Evolutionary conservation across 805 yeast species (phyloP).

Genomic region (Teunomyces kruisii): DNA sequence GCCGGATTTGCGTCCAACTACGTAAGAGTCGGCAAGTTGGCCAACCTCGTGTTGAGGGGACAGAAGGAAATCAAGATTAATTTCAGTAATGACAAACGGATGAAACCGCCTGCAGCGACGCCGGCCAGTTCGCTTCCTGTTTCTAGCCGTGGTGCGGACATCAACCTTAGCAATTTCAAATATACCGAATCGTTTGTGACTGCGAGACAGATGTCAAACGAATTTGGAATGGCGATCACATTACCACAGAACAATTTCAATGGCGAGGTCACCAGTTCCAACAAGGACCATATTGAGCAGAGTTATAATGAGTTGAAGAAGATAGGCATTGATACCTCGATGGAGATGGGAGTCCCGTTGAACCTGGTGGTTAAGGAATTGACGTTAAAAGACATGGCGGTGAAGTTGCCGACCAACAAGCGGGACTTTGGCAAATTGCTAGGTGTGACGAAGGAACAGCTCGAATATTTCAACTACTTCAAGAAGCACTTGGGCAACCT

Average conservation of each 20-base stretch:
- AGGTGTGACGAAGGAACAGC: conserved; percentile 32
- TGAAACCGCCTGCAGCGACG: not conserved
- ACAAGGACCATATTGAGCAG: conserved; percentile 25
- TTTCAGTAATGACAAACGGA: conserved; percentile 35
- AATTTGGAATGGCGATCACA: conserved; percentile 13
- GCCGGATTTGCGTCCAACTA: conserved; percentile 84
- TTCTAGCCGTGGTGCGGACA: not conserved
- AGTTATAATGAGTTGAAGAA: conserved; percentile 38
- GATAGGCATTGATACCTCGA: conserved; percentile 43
- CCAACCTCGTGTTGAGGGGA: conserved; percentile 47
- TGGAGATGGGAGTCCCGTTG: conserved; percentile 33
- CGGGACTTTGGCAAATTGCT: conserved; percentile 43
- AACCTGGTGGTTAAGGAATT: conserved; percentile 24
- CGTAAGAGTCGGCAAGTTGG: conserved; percentile 59
- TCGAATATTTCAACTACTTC: conserved; percentile 38
- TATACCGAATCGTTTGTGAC: conserved; percentile 26
- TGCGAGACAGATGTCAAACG: conserved; percentile 17
- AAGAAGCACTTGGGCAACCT: conserved; percentile 33
- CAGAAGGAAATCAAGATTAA: conserved; percentile 49
- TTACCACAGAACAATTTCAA: conserved; percentile 19
- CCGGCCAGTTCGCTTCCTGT: conserved; percentile 1
- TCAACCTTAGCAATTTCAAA: conserved; percentile 14
- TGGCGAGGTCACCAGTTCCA: conserved; percentile 14
- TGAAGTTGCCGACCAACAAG: conserved; percentile 50
- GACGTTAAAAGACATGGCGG: conserved; percentile 55